These are phyloP conservation scores for Phytophthora litchii DNA, from an alignment of 352 stramenopile species.

Conservation along the genomic window DNA sequence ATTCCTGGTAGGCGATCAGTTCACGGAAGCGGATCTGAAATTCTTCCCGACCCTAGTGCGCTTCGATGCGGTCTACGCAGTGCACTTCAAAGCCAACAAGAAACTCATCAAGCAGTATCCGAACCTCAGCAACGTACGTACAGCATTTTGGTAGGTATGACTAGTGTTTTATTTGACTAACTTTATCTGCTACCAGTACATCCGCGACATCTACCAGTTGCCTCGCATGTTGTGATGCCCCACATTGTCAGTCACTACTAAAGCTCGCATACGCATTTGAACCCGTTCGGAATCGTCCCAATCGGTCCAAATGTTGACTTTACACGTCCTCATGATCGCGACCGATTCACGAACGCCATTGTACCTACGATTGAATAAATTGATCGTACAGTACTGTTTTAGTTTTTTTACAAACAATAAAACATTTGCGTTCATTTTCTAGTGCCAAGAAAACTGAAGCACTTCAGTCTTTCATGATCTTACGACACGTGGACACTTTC, in stretches of 20 bases:
- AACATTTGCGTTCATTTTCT: too few relatives aligned
- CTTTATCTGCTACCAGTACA: constrained; percentile 47
- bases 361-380: constrained; percentile 4
- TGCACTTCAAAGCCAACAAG: constrained; percentile 84
- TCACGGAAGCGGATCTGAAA: constrained; percentile 89
- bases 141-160: not conserved
- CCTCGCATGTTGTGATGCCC: constrained; percentile 45
- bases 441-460: too few relatives aligned
- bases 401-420: too few relatives aligned
- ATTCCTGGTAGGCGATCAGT: constrained; percentile 66
- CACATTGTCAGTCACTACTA: constrained; percentile 74
- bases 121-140: constrained; percentile 72
- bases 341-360: constrained; percentile 35
- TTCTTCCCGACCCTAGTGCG: constrained; percentile 93
- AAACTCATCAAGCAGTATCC: constrained; percentile 79
- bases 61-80: constrained; percentile 93
- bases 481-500: too few relatives aligned
- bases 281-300: constrained; percentile 49
- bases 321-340: constrained; percentile 34
- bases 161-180: constrained; percentile 1
- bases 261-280: constrained; percentile 51
- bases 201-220: constrained; percentile 53
- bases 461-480: too few relatives aligned
- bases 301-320: constrained; percentile 36
- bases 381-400: not conserved